A percentile compares a stretch with the other conserved stretches of the same genome.
These are phyloP conservation scores for Trichosporon sp. DNA, from an alignment of 1,284 basidiomycete species.

Conservation along the genomic window DNA sequence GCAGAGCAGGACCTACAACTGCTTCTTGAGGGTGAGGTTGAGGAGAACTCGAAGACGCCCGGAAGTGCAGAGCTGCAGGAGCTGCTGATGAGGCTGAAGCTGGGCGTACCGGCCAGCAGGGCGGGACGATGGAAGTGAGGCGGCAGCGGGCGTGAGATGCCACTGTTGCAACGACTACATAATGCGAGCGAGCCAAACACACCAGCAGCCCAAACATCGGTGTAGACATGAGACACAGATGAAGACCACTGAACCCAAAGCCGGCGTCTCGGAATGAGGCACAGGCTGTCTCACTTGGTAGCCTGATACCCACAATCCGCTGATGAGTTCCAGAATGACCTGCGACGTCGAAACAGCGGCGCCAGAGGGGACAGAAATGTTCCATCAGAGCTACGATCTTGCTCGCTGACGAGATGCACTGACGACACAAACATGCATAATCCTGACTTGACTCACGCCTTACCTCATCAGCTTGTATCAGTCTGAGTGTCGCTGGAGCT, in stretches of 20 bases:
- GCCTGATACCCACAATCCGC: background rate
- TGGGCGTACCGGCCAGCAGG: constrained; percentile 3
- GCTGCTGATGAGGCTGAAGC: constrained; percentile 23
- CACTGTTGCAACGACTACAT: background rate
- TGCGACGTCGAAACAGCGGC: too few species aligned
- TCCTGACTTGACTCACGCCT: background rate
- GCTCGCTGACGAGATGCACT: background rate
- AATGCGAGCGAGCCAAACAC: too few species aligned
- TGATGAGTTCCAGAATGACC: background rate
- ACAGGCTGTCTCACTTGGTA: background rate
- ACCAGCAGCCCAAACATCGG: too few species aligned
- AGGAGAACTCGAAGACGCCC: background rate
- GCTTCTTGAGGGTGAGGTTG: constrained; percentile 22
- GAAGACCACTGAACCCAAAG: background rate
- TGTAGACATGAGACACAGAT: background rate
- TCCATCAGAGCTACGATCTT: too few species aligned
- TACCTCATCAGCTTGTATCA: background rate
- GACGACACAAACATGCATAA: background rate
- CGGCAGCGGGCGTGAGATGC: background rate
- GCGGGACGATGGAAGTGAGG: background rate
- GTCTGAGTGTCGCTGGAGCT: too few species aligned
- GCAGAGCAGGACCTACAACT: constrained; percentile 26
- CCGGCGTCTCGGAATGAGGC: background rate
- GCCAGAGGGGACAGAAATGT: too few species aligned
- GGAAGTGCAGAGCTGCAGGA: constrained; percentile 24